Evolutionary conservation across 1,139 yeast genomes (phyloP).

Genomic region (Debaryomycetaceae sp.): DNA sequence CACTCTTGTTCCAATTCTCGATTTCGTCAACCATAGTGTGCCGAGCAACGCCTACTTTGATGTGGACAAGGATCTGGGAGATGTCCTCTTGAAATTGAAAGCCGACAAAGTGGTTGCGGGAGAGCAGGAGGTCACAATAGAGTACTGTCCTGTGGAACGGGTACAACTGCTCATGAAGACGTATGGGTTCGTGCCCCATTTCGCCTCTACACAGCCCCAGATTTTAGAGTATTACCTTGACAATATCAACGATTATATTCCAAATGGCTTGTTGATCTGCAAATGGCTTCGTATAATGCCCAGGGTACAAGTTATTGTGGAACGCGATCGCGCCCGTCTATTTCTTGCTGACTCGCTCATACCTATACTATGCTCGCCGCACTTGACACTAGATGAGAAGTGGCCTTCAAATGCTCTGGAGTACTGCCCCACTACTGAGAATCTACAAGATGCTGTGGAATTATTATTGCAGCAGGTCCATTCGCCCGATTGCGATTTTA

Average conservation of each 20-base stretch:
- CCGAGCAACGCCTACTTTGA: slow-evolving; percentile 48
- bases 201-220: slow-evolving; percentile 3
- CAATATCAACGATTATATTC: slow-evolving; percentile 1
- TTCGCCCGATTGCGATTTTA: neutral
- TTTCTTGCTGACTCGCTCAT: slow-evolving; percentile 6
- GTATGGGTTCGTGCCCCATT: slow-evolving; percentile 48
- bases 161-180: slow-evolving; percentile 34
- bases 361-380: slow-evolving; percentile 9
- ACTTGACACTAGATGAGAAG: slow-evolving; percentile 8
- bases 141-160: slow-evolving; percentile 39
- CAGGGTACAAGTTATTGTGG: slow-evolving; percentile 3
- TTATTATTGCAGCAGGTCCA: slow-evolving; percentile 5
- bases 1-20: slow-evolving; percentile 55
- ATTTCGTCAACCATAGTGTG: slow-evolving; percentile 52
- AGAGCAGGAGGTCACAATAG: slow-evolving; percentile 34
- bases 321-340: slow-evolving; percentile 2
- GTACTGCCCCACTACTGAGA: slow-evolving; percentile 2
- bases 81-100: slow-evolving; percentile 30
- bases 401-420: slow-evolving; percentile 6
- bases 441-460: slow-evolving; percentile 4
- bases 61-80: slow-evolving; percentile 37
- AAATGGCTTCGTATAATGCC: slow-evolving; percentile 13
- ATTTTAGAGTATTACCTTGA: slow-evolving; percentile 5
- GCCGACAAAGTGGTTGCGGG: slow-evolving; percentile 3
- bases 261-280: slow-evolving; percentile 4